Conservation (phyloP, 2,329 filamentous ascomycete species). For the Aspergillus sp. region DNA sequence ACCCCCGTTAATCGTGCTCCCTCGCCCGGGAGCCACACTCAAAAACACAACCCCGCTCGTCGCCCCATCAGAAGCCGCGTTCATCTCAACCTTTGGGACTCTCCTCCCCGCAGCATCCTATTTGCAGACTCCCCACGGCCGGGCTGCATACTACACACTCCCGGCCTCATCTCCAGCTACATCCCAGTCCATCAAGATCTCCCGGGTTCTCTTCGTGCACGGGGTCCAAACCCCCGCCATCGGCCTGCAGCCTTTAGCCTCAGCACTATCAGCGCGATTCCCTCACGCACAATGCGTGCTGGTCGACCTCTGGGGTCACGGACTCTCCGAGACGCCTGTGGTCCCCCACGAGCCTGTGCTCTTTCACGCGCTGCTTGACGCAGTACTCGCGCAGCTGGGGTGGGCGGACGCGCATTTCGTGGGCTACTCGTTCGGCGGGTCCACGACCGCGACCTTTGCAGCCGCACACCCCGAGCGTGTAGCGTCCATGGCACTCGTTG, state of each 20-base stretch:
- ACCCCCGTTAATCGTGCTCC: slow-evolving; percentile 14
- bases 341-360: slow-evolving; percentile 40
- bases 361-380: slow-evolving; percentile 45
- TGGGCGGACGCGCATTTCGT: slow-evolving; percentile 49
- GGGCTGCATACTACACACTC: slow-evolving; percentile 22
- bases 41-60: slow-evolving; percentile 11
- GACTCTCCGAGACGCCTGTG: slow-evolving; percentile 50
- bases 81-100: slow-evolving; percentile 21
- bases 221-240: slow-evolving; percentile 54
- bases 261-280: slow-evolving; percentile 33
- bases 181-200: background rate
- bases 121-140: slow-evolving; percentile 17
- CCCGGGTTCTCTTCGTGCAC: slow-evolving; percentile 48
- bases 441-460: slow-evolving; percentile 40
- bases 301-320: slow-evolving; percentile 56
- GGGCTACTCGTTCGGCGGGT: slow-evolving; percentile 52
- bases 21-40: slow-evolving; percentile 15
- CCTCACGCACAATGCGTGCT: slow-evolving; percentile 43
- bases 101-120: slow-evolving; percentile 22
- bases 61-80: slow-evolving; percentile 23
- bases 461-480: slow-evolving; percentile 29
- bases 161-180: background rate
- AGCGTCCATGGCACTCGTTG: slow-evolving; percentile 42
- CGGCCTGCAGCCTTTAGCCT: slow-evolving; percentile 46
- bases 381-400: slow-evolving; percentile 38